Percentiles rank a stretch among this genome's conserved stretches.
Evolutionary conservation across 2,329 filamentous ascomycete species (phyloP).

Genomic region (Lachnellula subtilissima): DNA sequence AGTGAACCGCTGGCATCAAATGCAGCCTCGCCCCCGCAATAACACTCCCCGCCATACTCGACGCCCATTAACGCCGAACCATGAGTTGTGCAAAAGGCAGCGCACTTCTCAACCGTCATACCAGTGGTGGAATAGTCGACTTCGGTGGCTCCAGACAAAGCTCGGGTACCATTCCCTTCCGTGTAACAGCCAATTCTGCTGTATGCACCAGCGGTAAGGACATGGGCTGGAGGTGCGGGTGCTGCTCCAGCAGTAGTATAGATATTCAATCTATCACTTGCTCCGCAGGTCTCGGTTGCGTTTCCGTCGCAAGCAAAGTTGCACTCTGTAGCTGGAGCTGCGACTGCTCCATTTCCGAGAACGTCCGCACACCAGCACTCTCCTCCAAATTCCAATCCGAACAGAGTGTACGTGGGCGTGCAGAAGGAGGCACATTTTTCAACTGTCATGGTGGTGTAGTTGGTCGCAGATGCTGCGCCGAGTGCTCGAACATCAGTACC

Average conservation of each 20-base stretch:
- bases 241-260: conserved; percentile 11
- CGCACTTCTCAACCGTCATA: conserved; percentile 17
- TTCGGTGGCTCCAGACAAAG: conserved; percentile 31
- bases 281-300: conserved; percentile 29
- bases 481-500: conserved; percentile 7
- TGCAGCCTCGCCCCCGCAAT: conserved; percentile 11
- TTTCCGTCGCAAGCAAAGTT: conserved; percentile 23
- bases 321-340: conserved; percentile 14
- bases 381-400: conserved; percentile 31
- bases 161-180: conserved; percentile 32
- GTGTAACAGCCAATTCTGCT: conserved; percentile 12
- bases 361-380: conserved; percentile 27
- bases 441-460: conserved; percentile 8
- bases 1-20: conserved; percentile 10
- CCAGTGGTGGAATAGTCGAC: conserved; percentile 6
- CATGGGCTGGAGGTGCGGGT: conserved; percentile 3
- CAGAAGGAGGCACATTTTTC: conserved; percentile 6
- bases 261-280: conserved; percentile 20
- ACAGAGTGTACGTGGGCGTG: conserved; percentile 18
- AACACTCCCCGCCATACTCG: conserved; percentile 44
- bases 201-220: conserved; percentile 1
- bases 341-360: conserved; percentile 17
- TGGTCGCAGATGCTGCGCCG: neutral
- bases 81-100: conserved; percentile 10
- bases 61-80: conserved; percentile 38